Evolutionary conservation across 192 early-diverging fungal species (phyloP).

Genomic region (Entomortierella parvispora): DNA sequence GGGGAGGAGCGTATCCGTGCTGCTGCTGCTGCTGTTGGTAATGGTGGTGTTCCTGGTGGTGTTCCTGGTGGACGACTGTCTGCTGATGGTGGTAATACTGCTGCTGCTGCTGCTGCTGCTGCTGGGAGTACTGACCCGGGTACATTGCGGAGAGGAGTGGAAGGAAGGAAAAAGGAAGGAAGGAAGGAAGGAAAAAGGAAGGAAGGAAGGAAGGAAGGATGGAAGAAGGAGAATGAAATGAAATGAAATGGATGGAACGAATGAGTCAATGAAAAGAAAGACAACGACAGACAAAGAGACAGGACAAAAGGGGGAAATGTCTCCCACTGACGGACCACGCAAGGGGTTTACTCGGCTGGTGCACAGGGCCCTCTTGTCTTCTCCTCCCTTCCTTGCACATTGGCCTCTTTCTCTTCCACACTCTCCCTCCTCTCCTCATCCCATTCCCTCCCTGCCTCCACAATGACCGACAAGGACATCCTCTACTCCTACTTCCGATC

Average conservation of each 20-base stretch:
- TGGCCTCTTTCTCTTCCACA: neutral
- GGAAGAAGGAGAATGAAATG: neutral
- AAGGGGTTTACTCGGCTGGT: neutral
- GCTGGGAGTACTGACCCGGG: slow-evolving; percentile 27
- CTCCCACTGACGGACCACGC: neutral
- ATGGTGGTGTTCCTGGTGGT: too few relatives aligned
- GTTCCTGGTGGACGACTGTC: slow-evolving; percentile 4
- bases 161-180: neutral
- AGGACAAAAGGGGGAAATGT: neutral
- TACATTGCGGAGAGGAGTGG: slow-evolving; percentile 17
- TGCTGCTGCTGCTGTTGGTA: too few relatives aligned
- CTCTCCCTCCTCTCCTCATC: neutral
- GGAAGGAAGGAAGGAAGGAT: neutral
- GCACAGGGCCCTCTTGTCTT: neutral
- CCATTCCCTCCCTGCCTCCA: neutral
- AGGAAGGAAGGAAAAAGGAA: neutral
- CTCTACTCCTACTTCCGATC: slow-evolving; percentile 86
- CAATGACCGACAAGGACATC: slow-evolving; percentile 47
- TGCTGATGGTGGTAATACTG: neutral
- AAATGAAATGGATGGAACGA: neutral
- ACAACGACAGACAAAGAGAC: neutral
- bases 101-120: slow-evolving; percentile 13
- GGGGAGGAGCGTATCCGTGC: slow-evolving; percentile 4
- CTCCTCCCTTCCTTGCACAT: neutral
- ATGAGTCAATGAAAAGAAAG: neutral